Conservation (phyloP, 208 protist species). For the Tritrichomonas foetus region DNA sequence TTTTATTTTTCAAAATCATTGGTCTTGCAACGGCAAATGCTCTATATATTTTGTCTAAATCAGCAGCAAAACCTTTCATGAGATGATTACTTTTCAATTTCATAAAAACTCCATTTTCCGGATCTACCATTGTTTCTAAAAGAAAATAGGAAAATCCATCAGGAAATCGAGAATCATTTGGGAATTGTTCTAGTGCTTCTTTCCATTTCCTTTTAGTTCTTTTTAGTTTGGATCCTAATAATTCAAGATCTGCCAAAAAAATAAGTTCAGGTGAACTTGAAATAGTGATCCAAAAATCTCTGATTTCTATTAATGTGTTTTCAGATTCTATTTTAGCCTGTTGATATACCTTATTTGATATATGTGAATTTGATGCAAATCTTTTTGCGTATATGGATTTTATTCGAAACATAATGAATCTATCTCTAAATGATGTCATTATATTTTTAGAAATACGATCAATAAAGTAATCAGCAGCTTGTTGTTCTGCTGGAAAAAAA, state of each 20-base stretch:
- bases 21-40: background rate
- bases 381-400: background rate
- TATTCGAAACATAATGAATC: background rate
- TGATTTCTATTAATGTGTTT: background rate
- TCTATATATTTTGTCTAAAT: background rate
- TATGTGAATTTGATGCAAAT: background rate
- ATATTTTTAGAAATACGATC: background rate
- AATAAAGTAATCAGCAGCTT: background rate
- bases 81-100: background rate
- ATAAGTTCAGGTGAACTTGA: background rate
- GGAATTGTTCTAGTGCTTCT: background rate
- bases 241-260: background rate
- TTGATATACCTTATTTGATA: background rate
- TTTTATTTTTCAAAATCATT: background rate
- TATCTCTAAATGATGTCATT: background rate
- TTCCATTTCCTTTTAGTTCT: background rate
- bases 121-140: background rate
- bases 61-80: background rate
- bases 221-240: background rate
- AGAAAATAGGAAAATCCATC: background rate
- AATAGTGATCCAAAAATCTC: background rate
- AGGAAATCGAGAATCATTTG: background rate
- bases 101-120: background rate
- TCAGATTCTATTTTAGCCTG: background rate
- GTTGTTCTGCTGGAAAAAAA: background rate